Evolutionary conservation across 2,329 filamentous ascomycete genomes (phyloP).

Genomic region (Akanthomyces uredinophilus): DNA sequence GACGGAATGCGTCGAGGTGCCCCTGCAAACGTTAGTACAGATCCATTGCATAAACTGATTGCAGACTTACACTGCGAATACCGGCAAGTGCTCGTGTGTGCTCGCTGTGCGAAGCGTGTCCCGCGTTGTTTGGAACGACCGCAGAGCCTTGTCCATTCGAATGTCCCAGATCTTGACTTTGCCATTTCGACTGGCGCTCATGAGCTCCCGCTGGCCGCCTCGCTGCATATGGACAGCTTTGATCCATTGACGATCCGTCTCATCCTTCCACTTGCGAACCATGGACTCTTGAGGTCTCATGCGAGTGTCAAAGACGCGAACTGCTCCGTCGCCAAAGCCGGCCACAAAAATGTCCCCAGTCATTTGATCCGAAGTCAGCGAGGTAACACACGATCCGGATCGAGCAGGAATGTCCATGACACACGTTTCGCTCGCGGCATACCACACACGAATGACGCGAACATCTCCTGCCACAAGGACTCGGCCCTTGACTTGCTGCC

Average conservation of each 20-base stretch:
- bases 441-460: constrained; percentile 93
- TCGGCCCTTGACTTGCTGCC: constrained; percentile 95
- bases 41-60: not conserved
- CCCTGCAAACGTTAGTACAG: constrained; percentile 45
- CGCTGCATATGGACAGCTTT: constrained; percentile 96
- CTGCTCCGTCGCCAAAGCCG: constrained; percentile 91
- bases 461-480: constrained; percentile 95
- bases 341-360: constrained; percentile 94
- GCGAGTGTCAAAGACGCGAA: constrained; percentile 90
- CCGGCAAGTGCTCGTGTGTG: constrained; percentile 92
- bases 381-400: constrained; percentile 92
- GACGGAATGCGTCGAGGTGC: constrained; percentile 80
- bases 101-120: constrained; percentile 79
- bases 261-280: constrained; percentile 96
- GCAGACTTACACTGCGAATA: constrained; percentile 79
- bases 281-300: constrained; percentile 80
- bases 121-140: constrained; percentile 67
- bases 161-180: constrained; percentile 97
- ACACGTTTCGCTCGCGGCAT: constrained; percentile 88
- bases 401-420: constrained; percentile 90
- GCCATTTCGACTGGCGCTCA: constrained; percentile 86
- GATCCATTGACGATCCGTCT: constrained; percentile 80
- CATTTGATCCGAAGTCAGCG: constrained; percentile 93
- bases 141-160: constrained; percentile 72
- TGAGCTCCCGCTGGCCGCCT: constrained; percentile 83